Conservation (phyloP, 345 rosid genomes). For the Cardiospermum halicacabum region DNA sequence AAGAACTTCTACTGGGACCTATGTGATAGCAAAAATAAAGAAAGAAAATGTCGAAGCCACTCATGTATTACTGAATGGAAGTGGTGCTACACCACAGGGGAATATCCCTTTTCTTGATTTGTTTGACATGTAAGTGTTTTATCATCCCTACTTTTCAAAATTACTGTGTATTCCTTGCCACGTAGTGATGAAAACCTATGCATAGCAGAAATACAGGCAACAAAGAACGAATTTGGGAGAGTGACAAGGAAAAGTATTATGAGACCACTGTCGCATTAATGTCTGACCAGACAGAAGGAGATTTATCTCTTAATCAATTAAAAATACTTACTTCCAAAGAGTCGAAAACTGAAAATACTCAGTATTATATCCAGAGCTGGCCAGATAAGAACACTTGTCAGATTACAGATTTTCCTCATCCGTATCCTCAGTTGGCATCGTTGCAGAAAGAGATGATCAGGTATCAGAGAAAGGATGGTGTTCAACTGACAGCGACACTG, state of each 20-base stretch:
- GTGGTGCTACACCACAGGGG: constrained; percentile 96
- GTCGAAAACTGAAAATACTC: constrained; percentile 93
- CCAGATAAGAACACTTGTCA: constrained; percentile 73
- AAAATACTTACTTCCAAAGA: constrained; percentile 86
- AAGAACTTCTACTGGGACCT: constrained; percentile 69
- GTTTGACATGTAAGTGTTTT: constrained; percentile 81
- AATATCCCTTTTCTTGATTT: constrained; percentile 95
- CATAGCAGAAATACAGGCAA: constrained; percentile 74
- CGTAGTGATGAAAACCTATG: constrained; percentile 24
- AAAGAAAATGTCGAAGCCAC: constrained; percentile 65
- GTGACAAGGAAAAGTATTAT: constrained; percentile 82
- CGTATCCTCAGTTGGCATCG: constrained; percentile 90
- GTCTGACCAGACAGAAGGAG: constrained; percentile 88
- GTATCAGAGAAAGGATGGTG: constrained; percentile 94
- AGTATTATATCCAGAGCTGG: constrained; percentile 80
- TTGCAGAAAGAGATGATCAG: constrained; percentile 96
- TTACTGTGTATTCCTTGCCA: constrained; percentile 14
- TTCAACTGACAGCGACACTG: constrained; percentile 90
- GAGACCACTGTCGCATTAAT: constrained; percentile 89
- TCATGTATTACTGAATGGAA: constrained; percentile 77
- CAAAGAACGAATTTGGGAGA: constrained; percentile 98
- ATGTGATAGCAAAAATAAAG: constrained; percentile 83
- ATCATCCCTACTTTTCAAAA: not conserved
- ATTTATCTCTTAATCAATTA: constrained; percentile 56
- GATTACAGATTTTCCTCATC: constrained; percentile 89